These are phyloP conservation scores for Malus fusca DNA, from an alignment of 306 rosid genomes.

Conservation along the genomic window DNA sequence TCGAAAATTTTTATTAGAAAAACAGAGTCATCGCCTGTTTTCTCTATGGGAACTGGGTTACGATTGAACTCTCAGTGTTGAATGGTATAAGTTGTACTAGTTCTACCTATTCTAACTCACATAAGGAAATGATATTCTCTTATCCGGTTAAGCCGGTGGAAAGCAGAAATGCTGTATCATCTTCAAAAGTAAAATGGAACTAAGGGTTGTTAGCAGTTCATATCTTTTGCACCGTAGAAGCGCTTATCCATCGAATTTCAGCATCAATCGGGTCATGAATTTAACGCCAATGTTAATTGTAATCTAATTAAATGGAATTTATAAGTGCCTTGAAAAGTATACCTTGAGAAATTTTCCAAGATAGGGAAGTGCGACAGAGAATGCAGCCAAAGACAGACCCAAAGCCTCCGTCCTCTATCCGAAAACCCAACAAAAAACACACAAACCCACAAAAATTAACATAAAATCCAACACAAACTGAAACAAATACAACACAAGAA, in stretches of 20 bases:
- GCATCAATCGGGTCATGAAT: not conserved
- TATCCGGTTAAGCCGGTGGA: too few relatives aligned
- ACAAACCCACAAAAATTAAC: not conserved
- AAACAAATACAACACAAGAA: not conserved
- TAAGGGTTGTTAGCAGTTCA: too few relatives aligned
- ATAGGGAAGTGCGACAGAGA: slow-evolving; percentile 65
- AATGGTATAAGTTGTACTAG: not conserved
- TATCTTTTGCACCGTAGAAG: too few relatives aligned
- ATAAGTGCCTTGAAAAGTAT: not conserved
- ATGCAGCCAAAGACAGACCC: slow-evolving; percentile 76
- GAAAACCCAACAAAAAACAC: slow-evolving; percentile 12
- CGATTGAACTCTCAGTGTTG: not conserved
- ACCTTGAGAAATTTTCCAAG: slow-evolving; percentile 91
- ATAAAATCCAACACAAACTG: not conserved
- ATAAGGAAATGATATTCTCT: not conserved
- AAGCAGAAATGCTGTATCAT: too few relatives aligned
- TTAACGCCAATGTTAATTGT: not conserved
- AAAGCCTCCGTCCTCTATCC: slow-evolving; percentile 66
- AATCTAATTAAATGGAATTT: not conserved
- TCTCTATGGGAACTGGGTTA: not conserved
- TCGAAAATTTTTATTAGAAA: not conserved
- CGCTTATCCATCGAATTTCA: not conserved
- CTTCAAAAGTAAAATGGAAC: too few relatives aligned
- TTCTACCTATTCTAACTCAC: not conserved
- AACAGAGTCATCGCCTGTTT: not conserved